Conservation (phyloP, 805 yeast genomes). For the Metschnikowia matae region DNA sequence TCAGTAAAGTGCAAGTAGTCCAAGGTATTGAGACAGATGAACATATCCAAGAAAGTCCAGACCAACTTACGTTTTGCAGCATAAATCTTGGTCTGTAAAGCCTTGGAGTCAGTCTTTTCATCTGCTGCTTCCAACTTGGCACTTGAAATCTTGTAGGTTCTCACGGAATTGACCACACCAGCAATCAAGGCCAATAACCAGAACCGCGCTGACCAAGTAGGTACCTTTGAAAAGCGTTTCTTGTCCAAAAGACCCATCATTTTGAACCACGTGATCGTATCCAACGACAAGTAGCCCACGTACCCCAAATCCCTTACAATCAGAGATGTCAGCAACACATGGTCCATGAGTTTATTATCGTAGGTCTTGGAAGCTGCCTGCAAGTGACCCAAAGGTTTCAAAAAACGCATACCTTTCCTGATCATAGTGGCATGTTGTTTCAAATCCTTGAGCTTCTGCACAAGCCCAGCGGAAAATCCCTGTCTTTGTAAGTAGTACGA, state of each 20-base stretch:
- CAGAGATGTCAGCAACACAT: slow-evolving; percentile 48
- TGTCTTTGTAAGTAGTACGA: slow-evolving; percentile 55
- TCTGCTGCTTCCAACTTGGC: slow-evolving; percentile 28
- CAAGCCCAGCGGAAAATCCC: slow-evolving; percentile 48
- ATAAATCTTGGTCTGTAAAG: slow-evolving; percentile 41
- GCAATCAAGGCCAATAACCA: slow-evolving; percentile 74
- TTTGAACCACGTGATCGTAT: slow-evolving; percentile 59
- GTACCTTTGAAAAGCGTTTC: slow-evolving; percentile 45
- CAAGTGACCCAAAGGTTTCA: slow-evolving; percentile 74
- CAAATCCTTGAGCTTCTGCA: slow-evolving; percentile 49
- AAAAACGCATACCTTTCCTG: slow-evolving; percentile 79
- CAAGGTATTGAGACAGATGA: slow-evolving; percentile 71
- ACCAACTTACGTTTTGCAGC: slow-evolving; percentile 58
- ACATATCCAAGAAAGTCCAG: slow-evolving; percentile 72
- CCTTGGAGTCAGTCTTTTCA: slow-evolving; percentile 30
- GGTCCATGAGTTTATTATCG: slow-evolving; percentile 68
- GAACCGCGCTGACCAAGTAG: slow-evolving; percentile 60
- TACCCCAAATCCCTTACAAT: slow-evolving; percentile 57
- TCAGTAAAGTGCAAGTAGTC: slow-evolving; percentile 61
- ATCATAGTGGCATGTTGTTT: slow-evolving; percentile 62
- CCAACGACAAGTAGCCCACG: slow-evolving; percentile 60
- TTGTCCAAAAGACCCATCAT: slow-evolving; percentile 52
- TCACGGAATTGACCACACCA: slow-evolving; percentile 56
- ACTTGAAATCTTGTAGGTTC: slow-evolving; percentile 48
- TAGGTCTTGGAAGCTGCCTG: slow-evolving; percentile 63